Percentiles rank a stretch among this genome's conserved stretches.
Evolutionary conservation across 306 rosid genomes (phyloP).

Genomic region (Spatholobus suberectus): DNA sequence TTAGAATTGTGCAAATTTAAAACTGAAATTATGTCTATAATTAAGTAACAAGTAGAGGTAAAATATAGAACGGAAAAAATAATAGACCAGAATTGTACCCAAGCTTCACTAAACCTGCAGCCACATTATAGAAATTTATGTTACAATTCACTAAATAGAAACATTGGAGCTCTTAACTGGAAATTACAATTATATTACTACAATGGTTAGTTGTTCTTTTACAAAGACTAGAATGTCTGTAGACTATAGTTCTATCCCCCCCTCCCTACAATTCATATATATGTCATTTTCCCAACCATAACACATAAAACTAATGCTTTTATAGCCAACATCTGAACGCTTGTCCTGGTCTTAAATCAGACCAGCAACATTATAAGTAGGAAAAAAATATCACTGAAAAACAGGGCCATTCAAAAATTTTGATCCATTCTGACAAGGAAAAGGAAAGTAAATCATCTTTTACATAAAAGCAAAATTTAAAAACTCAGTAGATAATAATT

Average conservation of each 20-base stretch:
- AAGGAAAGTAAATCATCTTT: slow-evolving; percentile 11
- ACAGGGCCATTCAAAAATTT: neutral
- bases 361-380: neutral
- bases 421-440: neutral
- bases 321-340: neutral
- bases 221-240: neutral
- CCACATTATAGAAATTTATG: neutral
- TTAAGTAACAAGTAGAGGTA: neutral
- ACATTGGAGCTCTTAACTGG: neutral
- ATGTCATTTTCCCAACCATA: neutral
- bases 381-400: neutral
- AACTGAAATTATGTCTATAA: neutral
- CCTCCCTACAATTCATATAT: neutral
- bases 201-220: neutral
- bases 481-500: too few relatives aligned
- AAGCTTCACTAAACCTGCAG: neutral
- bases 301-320: neutral
- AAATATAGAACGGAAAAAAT: neutral
- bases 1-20: neutral
- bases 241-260: neutral
- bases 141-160: neutral
- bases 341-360: neutral
- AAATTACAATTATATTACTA: neutral
- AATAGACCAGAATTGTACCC: neutral
- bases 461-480: too few relatives aligned